Base-by-base conservation (phyloP, 768 basidiomycete species). In the Mycena capillaripes region DNA sequence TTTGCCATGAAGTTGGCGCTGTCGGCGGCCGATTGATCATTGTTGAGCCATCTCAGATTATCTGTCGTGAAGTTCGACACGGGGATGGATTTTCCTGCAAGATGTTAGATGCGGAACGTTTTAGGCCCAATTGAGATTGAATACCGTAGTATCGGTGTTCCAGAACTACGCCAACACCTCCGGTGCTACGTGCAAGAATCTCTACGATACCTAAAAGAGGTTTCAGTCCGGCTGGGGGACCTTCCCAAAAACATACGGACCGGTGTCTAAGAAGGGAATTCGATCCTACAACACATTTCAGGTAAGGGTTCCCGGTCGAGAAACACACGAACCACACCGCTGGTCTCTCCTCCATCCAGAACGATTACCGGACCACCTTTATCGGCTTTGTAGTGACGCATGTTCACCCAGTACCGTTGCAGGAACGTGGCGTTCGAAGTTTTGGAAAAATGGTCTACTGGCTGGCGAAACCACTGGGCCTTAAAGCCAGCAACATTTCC, bases 361-460 rank as follows among this genome's bases (percentile, higher is more conserved):
- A 98, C 90, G 75, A 96, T 92, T 25, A 98, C 95, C 0, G 97
- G 97, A 2, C 91, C 94, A 52, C 91, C 90, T 2, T 86, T 82
- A 8, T 91, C 87, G 0, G 91, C 86, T 65, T 89, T 85, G 81
- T 97, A 98, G 80, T 95, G 91, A 38, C 94, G 88, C 23, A 90
- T 89, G 78, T 92, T 97, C 42, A 97, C 86, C 97, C 97, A 99
- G 81, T 96, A 99, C 23, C 97, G 89, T 78, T 99, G 97, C 61
- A 87, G 82, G 82, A 95, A 98, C 0, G 91, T 94, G 50, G 89
- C 87, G 50, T 84, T 82, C 12, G 84, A 82, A 16, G 84, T 79
- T 40, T 84, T 84, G 73, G 87, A 83, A 75, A 93, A 93, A 79
- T 98, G 97, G 78, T 97, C 95, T 71, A 97, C 82, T 3, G 94